phyloP scores from a whole-genome alignment of 2,329 filamentous ascomycete genomes.

The Verticillium dahliae region DNA sequence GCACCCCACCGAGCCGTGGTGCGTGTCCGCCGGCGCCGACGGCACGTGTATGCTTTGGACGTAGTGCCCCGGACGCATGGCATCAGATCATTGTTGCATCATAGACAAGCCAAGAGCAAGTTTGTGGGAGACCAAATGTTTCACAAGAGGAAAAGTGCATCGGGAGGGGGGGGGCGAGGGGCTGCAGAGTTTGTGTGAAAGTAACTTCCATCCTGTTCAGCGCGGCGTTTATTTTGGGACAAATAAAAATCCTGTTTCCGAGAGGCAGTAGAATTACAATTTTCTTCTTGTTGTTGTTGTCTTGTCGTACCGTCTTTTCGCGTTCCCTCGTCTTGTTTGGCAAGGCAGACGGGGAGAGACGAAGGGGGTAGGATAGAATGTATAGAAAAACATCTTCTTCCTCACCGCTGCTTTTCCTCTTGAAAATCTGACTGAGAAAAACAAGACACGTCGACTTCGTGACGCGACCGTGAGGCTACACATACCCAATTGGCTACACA shows the following conservation, averaged over 20 bases:
- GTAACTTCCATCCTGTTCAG: neutral
- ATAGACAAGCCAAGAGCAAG: too few relatives aligned
- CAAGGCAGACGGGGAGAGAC: neutral
- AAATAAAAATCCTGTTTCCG: neutral
- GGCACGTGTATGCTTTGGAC: constrained; percentile 89
- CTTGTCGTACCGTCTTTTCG: too few relatives aligned
- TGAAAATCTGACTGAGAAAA: too few relatives aligned
- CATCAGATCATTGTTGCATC: too few relatives aligned
- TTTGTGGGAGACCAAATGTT: too few relatives aligned
- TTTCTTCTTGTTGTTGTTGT: neutral
- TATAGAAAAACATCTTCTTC: too few relatives aligned
- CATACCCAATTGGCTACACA: too few relatives aligned
- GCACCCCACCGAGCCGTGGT: constrained; percentile 93
- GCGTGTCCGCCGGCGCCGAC: constrained; percentile 88
- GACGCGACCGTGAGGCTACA: too few relatives aligned
- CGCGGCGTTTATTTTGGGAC: neutral
- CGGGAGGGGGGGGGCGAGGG: neutral
- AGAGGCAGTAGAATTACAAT: neutral
- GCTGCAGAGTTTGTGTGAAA: neutral
- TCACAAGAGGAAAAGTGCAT: constrained; percentile 3
- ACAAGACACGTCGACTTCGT: too few relatives aligned
- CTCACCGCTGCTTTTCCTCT: too few relatives aligned
- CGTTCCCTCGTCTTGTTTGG: neutral
- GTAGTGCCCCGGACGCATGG: constrained; percentile 19
- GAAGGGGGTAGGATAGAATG: too few relatives aligned